Evolutionary conservation across 345 rosid species (phyloP), one percentile per base, ranked within the genome.

Genomic region (Schrenkiella parvula): DNA sequence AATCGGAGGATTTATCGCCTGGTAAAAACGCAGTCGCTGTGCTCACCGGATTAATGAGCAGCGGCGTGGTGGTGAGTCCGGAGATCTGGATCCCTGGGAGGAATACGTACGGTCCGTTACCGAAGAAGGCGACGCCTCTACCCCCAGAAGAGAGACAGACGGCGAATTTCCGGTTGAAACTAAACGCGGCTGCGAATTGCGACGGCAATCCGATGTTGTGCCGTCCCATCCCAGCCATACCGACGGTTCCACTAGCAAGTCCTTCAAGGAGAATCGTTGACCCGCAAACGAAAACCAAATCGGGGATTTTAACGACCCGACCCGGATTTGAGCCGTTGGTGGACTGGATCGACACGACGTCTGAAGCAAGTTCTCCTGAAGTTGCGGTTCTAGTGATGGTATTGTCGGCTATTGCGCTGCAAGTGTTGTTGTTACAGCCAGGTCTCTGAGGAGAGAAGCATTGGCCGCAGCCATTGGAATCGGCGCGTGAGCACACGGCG

Each of bases 371-470:
- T 54, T 86, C 90, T 0, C 98, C 93, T 8, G 81, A 28, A 0
- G 89, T 84, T 28, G 86, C 81, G 2, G 77, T 73, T 25, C 19
- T 1, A 0, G 84, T 82, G 28, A 87, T 71, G 15, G 88, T 46
- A 73, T 88, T 90, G 11, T 76, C 85, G 0, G 88, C 89, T 1
- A 3, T 1, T 23, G 82, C 62, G 18, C 81, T 79, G 17, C 96
- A 88, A 0, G 92, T 88, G 78, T 87, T 82, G 75, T 88, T 87
- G 79, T 83, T 84, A 78, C 96, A 92, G 0, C 96, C 95, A 0
- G 98, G 92, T 48, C 79, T 66, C 0, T 83, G 82, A 6, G 74
- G 56, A 13, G 87, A 76, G 74, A 66, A 79, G 76, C 93, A 89
- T 7, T 53, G 35, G 2, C 83, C 72, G 19, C 92, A 87, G 6